Base-by-base conservation (phyloP, 345 rosid species). In the Ailanthus altissimus region DNA sequence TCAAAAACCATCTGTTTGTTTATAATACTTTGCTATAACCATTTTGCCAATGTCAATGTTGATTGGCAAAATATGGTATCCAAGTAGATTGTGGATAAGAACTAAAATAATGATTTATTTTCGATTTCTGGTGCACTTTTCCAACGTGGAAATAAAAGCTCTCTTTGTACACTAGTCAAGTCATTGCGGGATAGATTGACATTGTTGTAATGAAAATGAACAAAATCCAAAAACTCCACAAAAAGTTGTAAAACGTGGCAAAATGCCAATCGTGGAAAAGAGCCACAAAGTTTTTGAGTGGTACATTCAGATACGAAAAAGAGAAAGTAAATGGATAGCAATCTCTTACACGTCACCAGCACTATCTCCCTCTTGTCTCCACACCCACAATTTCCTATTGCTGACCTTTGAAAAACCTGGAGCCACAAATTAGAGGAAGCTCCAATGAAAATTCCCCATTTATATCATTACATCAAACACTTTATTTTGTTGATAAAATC, bases 1-100 rank as follows among this genome's bases (percentile, higher is more conserved):
- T 10, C 18, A 53, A 70, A 56, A 70, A 28, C 45, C 61, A 32
- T 53, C 61, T 70, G 61, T 47, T 51, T 32, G 3, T 51, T 70
- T 12, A 9, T 11, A 5, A 70, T 5, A 26, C 61, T 70, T 70
- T 61, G 57, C 21, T 8, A 11, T 26, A 16, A 20, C 58, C n/a
- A 16, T 16, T 70, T 51, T 53, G 32, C 8, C 70, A 45, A 25
- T 64, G 46, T 4, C 7, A 25, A 15, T 18, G 61, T 38, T 23
- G 43, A 54, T 54, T 12, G 74, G 12, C 13, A 9, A 6, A 0
- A 11, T 13, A 56, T n/a, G 45, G 46, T 12, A 7, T 21, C 43
- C 3, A 0, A 2, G 14, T 38, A 38, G 10, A 53, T 12, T 12
- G 18, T 38, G 12, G 47, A 6, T 70, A 53, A 36, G 61, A 54